Conservation (phyloP, 768 basidiomycete species). For the Auriscalpium orientale region DNA sequence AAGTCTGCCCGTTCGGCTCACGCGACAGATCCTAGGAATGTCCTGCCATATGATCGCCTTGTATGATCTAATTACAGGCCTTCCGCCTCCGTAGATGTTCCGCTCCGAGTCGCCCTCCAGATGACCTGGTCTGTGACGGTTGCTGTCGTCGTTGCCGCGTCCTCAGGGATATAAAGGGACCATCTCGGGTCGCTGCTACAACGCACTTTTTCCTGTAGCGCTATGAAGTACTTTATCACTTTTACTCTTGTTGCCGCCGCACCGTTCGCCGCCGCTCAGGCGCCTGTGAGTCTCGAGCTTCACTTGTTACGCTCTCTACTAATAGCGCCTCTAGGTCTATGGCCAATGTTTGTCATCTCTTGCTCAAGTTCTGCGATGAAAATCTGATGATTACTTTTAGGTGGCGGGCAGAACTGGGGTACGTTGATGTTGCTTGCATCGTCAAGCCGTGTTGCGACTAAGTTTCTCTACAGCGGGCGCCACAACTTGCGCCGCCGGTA, state of each 20-base stretch:
- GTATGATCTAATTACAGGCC: background rate
- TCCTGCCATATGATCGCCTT: background rate
- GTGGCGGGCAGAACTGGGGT: constrained; percentile 23
- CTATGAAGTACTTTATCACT: constrained; percentile 17
- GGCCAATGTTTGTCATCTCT: constrained; percentile 15
- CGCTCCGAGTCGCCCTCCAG: background rate
- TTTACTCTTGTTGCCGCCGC: constrained; percentile 17
- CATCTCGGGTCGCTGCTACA: too few relatives aligned
- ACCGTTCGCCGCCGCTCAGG: constrained; percentile 17
- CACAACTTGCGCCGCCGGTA: constrained; percentile 23
- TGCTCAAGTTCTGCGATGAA: background rate
- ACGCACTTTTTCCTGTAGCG: background rate
- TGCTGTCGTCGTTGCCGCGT: too few relatives aligned
- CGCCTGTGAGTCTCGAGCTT: constrained; percentile 7
- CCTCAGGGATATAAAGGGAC: background rate
- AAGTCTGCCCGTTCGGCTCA: background rate
- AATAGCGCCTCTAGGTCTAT: constrained; percentile 11
- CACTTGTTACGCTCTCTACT: background rate
- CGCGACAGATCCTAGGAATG: background rate
- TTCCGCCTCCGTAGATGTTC: background rate
- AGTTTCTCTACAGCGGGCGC: constrained; percentile 14
- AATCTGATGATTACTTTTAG: background rate
- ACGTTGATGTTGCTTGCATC: background rate
- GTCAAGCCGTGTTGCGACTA: too few relatives aligned
- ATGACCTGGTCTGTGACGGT: too few relatives aligned